Evolutionary conservation across 2,329 filamentous ascomycete species (phyloP), one percentile per base, ranked within the genome.

Genomic region (Aspergillus thermomutatus): DNA sequence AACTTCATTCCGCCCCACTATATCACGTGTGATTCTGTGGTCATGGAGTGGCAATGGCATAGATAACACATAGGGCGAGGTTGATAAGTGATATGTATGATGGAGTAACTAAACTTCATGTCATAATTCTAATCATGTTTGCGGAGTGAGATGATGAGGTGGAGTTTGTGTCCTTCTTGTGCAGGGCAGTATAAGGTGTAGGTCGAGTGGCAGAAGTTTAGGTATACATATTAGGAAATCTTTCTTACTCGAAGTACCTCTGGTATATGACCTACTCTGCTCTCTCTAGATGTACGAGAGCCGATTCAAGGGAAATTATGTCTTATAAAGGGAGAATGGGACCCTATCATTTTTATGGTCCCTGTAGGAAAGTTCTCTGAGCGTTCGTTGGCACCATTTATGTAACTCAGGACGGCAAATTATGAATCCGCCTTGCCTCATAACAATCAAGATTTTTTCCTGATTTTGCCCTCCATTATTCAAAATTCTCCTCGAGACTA

Each of bases 331-430:
- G 10, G n/a, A 43, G 40, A 43, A 9, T 11, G 4, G 40, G 10
- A 19, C 19, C 19, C 40, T 21, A 43, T 43, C 40, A 11, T 10
- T 4, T 21, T 4, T 19, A 43, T 43, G 8, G n/a, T 43, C 10
- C n/a, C 40, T 43, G 23, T 45, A 40, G 41, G 34, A n/a, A 34
- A 49, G 45, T 40, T 45, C 23, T 53, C 26, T 28, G 23, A 48
- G 50, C 28, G 43, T n/a, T 52, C 40, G 41, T 46, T 46, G 37
- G 51, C 26, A 31, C 26, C 14, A 37, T 49, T 34, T 58, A 56
- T 34, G 31, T 34, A 37, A 37, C 31, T 37, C 56, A 60, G 53
- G 53, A 59, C 55, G 53, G 60, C 55, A 60, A 58, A 57, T 49
- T 59, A 55, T 51, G 45, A 49, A 27, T 45, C 48, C 52, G 55